Conservation (phyloP, 2,329 filamentous ascomycete genomes). For the Thelonectria olida region DNA sequence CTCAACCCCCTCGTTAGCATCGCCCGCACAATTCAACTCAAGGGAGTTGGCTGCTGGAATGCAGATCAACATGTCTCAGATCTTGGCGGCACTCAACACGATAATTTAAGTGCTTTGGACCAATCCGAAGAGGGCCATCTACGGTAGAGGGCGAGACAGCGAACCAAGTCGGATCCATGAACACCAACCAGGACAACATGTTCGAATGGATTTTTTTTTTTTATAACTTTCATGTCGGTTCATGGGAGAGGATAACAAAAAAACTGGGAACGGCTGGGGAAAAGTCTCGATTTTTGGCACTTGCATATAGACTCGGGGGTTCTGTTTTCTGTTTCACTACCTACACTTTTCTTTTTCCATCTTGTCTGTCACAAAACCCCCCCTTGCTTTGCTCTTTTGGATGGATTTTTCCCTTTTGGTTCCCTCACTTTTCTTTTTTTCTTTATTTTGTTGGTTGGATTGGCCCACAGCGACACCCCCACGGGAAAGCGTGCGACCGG, state of each 20-base stretch:
- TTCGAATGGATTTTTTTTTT: slow-evolving; percentile 26
- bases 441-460: slow-evolving; percentile 24
- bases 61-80: slow-evolving; percentile 46
- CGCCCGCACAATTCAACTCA: slow-evolving; percentile 26
- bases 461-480: slow-evolving; percentile 29
- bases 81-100: slow-evolving; percentile 20
- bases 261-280: slow-evolving; percentile 41
- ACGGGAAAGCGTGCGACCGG: slow-evolving; percentile 22
- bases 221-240: slow-evolving; percentile 23
- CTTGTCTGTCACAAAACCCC: slow-evolving; percentile 22
- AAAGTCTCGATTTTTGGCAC: slow-evolving; percentile 36
- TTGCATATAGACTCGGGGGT: slow-evolving; percentile 42
- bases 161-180: slow-evolving; percentile 21
- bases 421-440: slow-evolving; percentile 23
- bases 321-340: slow-evolving; percentile 18
- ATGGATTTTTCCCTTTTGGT: slow-evolving; percentile 20
- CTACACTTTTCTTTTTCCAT: not conserved
- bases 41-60: slow-evolving; percentile 40
- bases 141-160: slow-evolving; percentile 15
- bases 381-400: slow-evolving; percentile 25
- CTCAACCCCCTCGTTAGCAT: slow-evolving; percentile 24
- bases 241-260: slow-evolving; percentile 33
- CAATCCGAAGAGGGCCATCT: slow-evolving; percentile 14
- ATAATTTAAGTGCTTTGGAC: slow-evolving; percentile 20
- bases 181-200: slow-evolving; percentile 14